These are phyloP conservation scores for Lachnellula suecica DNA, from an alignment of 2,329 filamentous ascomycete genomes.

Conservation along the genomic window DNA sequence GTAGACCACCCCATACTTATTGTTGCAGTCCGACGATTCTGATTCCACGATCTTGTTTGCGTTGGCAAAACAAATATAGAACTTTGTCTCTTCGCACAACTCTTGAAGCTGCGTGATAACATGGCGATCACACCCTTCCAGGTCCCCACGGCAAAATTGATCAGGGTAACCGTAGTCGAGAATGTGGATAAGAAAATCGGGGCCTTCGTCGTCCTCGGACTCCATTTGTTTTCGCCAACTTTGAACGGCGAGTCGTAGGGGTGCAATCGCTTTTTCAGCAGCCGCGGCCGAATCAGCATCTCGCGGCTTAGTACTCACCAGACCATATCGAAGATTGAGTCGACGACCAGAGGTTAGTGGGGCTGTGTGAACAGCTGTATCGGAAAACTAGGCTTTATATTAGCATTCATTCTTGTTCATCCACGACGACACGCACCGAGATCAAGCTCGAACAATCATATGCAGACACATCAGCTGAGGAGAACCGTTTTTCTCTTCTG, in stretches of 20 bases:
- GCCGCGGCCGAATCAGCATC: not conserved
- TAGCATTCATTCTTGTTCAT: not conserved
- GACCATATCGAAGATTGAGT: not conserved
- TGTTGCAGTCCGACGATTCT: too few relatives aligned
- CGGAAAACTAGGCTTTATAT: not conserved
- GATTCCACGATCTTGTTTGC: not conserved
- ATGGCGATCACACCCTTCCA: not conserved
- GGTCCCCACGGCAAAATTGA: not conserved
- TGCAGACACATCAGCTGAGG: not conserved
- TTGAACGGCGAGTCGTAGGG: not conserved
- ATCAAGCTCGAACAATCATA: not conserved
- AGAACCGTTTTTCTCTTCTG: not conserved
- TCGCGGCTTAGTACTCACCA: not conserved
- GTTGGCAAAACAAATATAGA: not conserved
- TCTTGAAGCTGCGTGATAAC: not conserved
- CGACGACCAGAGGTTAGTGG: not conserved
- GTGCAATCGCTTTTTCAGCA: not conserved
- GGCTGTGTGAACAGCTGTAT: not conserved
- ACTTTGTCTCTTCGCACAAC: not conserved
- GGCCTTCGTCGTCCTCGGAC: not conserved
- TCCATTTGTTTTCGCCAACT: not conserved
- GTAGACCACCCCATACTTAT: too few relatives aligned
- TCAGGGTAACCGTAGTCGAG: not conserved
- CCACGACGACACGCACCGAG: not conserved
- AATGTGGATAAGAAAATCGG: not conserved